A percentile compares a stretch with the other conserved stretches of the same genome.
Evolutionary conservation across 2,329 filamentous ascomycete genomes (phyloP).

Genomic region (Ceratocystis eucalypticola): DNA sequence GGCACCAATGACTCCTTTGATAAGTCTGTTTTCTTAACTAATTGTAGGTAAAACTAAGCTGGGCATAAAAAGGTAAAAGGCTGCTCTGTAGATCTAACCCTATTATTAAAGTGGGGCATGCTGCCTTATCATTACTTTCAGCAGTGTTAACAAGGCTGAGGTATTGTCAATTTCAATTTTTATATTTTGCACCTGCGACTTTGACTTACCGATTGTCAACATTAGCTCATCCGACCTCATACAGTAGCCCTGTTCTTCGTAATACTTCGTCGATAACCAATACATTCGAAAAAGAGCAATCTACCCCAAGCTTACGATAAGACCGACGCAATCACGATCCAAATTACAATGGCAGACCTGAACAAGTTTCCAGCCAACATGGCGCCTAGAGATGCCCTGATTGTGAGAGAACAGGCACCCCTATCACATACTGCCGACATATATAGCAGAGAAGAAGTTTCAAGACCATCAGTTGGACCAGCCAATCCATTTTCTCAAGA

Average conservation of each 20-base stretch:
- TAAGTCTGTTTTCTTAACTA: no score
- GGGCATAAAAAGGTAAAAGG: no score
- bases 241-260: not conserved
- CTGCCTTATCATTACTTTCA: no score
- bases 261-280: not conserved
- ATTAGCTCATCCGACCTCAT: not conserved
- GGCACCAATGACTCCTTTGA: no score
- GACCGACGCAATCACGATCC: not conserved
- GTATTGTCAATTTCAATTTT: not conserved
- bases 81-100: no score
- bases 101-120: not conserved
- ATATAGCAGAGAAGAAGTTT: conserved; percentile 60
- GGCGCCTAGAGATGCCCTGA: conserved; percentile 49
- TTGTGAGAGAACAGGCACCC: conserved; percentile 39
- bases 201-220: not conserved
- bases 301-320: not conserved
- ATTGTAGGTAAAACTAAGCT: no score
- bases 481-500: conserved; percentile 59
- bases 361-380: conserved; percentile 53
- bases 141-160: not conserved
- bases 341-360: conserved; percentile 44
- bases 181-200: not conserved
- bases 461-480: conserved; percentile 52
- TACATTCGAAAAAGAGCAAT: not conserved
- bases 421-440: conserved; percentile 47